Evolutionary conservation across 2,329 filamentous ascomycete species (phyloP), one percentile per base, ranked within the genome.

Genomic region (Colletotrichum higginsianum): DNA sequence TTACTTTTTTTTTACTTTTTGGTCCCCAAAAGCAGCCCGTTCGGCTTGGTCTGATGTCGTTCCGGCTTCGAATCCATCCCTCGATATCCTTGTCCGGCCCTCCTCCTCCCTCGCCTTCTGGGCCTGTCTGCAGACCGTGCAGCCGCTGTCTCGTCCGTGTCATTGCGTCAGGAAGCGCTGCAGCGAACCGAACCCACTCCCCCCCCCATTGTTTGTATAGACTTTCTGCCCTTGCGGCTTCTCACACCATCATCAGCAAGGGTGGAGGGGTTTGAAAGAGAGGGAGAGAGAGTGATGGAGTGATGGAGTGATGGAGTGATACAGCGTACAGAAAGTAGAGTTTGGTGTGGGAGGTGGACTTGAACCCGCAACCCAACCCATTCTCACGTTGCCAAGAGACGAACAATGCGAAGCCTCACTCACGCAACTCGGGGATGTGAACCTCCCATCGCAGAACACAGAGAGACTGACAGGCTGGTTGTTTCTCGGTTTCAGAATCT

Each of bases 121-220:
- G 53, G 47, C 55, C n/a, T 21, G 46, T 56, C 30, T 21, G 40
- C 40, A 53, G 61, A 44, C 63, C 67, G 67, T 67, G 67, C 62
- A 70, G 55, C 67, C 49, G 67, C 67, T 62, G 57, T 67, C 67
- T 71, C 21, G 61, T 63, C 49, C 47, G 53, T 63, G 64, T 71
- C 67, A 71, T 67, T 67, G 67, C 67, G 64, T 71, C 67, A 67
- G 52, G 47, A 71, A 62, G 50, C 67, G 63, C 67, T 53, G 61
- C 16, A 16, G 47, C 21, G n/a, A 50, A 13, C 46, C 26, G 26
- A 26, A 40, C 30, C 58, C 55, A 57, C 55, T 11, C n/a, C 23
- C 21, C n/a, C 23, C 21, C 21, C 21, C 56, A 47, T 60, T 15
- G 8, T 61, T 61, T 26, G 44, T 18, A 49, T 50, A 26, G 8